Evolutionary conservation across 208 protist genomes (phyloP).

Genomic region (Spongospora subterranea): DNA sequence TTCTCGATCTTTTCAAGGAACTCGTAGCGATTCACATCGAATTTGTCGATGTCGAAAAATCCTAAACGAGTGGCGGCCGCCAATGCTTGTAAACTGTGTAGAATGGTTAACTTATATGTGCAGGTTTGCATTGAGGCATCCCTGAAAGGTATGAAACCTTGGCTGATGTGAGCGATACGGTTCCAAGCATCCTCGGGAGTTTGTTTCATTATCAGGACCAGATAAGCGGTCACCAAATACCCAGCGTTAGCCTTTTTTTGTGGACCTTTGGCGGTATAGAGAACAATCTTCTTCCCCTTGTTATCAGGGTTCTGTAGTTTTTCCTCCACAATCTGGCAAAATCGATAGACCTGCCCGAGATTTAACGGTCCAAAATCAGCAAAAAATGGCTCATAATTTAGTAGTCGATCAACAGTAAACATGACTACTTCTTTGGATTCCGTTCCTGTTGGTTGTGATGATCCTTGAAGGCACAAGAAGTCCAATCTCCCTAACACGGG

Average conservation of each 20-base stretch:
- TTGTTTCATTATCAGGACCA: constrained; percentile 77
- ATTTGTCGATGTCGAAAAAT: constrained; percentile 84
- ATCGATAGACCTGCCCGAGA: constrained; percentile 78
- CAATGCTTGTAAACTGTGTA: constrained; percentile 81
- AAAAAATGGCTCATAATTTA: constrained; percentile 86
- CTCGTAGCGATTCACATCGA: constrained; percentile 86
- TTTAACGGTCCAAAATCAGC: constrained; percentile 90
- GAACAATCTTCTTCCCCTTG: constrained; percentile 64
- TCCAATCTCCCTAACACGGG: neutral
- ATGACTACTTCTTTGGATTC: constrained; percentile 10
- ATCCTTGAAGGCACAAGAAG: constrained; percentile 8
- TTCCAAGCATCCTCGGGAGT: constrained; percentile 76
- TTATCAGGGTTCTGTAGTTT: constrained; percentile 62
- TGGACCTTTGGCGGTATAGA: constrained; percentile 70
- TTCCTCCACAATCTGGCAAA: constrained; percentile 76
- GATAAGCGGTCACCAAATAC: constrained; percentile 80
- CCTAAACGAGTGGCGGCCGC: constrained; percentile 76
- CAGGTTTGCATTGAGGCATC: constrained; percentile 85
- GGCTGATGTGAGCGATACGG: constrained; percentile 77
- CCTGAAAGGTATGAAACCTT: constrained; percentile 86
- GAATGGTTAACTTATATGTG: constrained; percentile 79
- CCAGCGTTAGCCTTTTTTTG: constrained; percentile 84
- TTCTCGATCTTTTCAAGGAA: constrained; percentile 83
- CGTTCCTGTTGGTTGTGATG: neutral
- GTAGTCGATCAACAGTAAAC: constrained; percentile 74